Evolutionary conservation across 2,329 filamentous ascomycete species (phyloP), one percentile per base, ranked within the genome.

Genomic region (Pseudofabraea citricarpa): DNA sequence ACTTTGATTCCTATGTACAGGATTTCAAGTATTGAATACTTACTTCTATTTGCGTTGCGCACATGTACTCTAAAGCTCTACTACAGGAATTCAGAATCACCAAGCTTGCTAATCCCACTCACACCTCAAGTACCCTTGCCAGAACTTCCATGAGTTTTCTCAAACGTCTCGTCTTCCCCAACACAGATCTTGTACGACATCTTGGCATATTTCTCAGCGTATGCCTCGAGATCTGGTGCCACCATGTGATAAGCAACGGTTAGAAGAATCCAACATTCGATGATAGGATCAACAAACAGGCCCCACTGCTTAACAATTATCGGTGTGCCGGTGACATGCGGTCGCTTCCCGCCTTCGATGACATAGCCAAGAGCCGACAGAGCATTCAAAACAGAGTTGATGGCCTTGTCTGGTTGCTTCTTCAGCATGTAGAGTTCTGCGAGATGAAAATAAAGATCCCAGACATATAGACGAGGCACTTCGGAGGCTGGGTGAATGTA

Each of bases 131-230:
- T n/a, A n/a, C n/a, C n/a, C n/a, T 27, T 27, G 24, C 8, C 24
- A 35, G 40, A 33, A 69, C 35, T 20, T 35, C 35, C 24, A 40
- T 46, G 26, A 12, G 40, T 45, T 19, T 47, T 41, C 16, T 56
- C 56, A 48, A 63, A 65, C 4, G 54, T 61, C 22, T 53, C 55
- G 36, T 63, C 58, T 46, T 67, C 64, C 1, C 64, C 62, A 23
- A 65, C 48, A 32, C 56, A 52, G 2, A 67, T 57, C 36, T 39
- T 53, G 46, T 64, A 66, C n/a, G 53, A 48, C 2, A 53, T 40
- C 18, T 40, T 61, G 2, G 63, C 63, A 53, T 63, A 66, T 6
- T 47, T 26, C 13, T 56, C 47, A 9, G 62, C 61, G 29, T 51
- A 42, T 15, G n/a, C 23, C 12, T 46, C 52, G 2, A 58, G 46